Conservation (phyloP, 2,329 filamentous ascomycete species). For the Cladosporium austrohemisphaericum region DNA sequence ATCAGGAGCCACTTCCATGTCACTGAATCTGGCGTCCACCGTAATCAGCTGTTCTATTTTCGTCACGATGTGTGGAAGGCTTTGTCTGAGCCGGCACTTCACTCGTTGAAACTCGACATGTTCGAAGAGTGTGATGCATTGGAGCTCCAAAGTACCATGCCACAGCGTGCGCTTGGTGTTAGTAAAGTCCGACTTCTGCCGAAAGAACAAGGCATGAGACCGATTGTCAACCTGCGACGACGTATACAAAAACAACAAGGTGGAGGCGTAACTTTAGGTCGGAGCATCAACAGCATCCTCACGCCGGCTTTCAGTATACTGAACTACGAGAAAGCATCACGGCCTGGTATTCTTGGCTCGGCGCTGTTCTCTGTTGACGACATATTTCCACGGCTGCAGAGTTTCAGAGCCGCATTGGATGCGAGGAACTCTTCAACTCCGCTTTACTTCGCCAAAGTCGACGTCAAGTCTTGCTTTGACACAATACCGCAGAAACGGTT, state of each 20-base stretch:
- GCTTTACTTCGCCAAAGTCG: slow-evolving; percentile 87
- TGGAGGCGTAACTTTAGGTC: slow-evolving; percentile 54
- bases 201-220: slow-evolving; percentile 70
- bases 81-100: slow-evolving; percentile 69
- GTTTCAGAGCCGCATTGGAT: slow-evolving; percentile 57
- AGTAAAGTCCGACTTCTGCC: slow-evolving; percentile 78
- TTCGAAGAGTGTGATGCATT: slow-evolving; percentile 70
- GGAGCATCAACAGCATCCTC: slow-evolving; percentile 67
- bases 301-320: slow-evolving; percentile 72
- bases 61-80: slow-evolving; percentile 87
- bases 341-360: slow-evolving; percentile 64
- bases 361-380: slow-evolving; percentile 78
- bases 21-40: slow-evolving; percentile 79
- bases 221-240: slow-evolving; percentile 81
- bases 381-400: slow-evolving; percentile 68
- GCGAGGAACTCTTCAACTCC: slow-evolving; percentile 35
- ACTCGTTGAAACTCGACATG: slow-evolving; percentile 64
- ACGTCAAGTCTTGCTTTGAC: slow-evolving; percentile 90
- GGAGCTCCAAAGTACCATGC: slow-evolving; percentile 56
- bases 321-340: slow-evolving; percentile 64
- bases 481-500: slow-evolving; percentile 82
- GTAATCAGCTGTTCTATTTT: slow-evolving; percentile 85
- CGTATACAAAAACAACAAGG: slow-evolving; percentile 53
- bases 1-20: slow-evolving; percentile 88
- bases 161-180: slow-evolving; percentile 65